Percentiles rank a stretch among this genome's conserved stretches.
Conservation (phyloP, 192 early-diverging fungal genomes). For the Umbelopsis sp. region DNA sequence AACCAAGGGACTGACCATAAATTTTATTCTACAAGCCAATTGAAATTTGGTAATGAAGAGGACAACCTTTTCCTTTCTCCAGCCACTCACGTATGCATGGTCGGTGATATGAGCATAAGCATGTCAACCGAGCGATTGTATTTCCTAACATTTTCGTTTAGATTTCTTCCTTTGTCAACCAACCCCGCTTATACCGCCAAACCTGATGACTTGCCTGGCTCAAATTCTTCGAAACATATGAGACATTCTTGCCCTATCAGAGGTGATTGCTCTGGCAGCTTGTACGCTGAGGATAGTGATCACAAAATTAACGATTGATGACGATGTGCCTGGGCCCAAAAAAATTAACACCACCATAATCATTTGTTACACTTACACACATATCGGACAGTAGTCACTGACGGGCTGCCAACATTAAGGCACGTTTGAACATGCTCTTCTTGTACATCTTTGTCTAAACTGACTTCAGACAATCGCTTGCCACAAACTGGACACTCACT, state of each 20-base stretch:
- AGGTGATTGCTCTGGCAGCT: slow-evolving; percentile 58
- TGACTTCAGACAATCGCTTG: slow-evolving; percentile 47
- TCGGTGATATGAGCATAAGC: slow-evolving; percentile 88
- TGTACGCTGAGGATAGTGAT: slow-evolving; percentile 48
- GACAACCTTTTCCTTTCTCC: slow-evolving; percentile 72
- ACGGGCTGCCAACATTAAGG: slow-evolving; percentile 45
- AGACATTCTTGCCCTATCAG: slow-evolving; percentile 82
- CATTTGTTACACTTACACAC: slow-evolving; percentile 52
- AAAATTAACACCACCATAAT: not conserved
- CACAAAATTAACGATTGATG: not conserved
- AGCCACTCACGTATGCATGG: slow-evolving; percentile 86
- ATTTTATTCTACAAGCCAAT: slow-evolving; percentile 1
- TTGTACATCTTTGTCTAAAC: slow-evolving; percentile 48
- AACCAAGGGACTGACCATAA: not conserved
- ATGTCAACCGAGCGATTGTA: slow-evolving; percentile 80
- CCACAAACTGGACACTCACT: slow-evolving; percentile 77
- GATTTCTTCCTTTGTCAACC: not conserved
- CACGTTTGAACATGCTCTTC: slow-evolving; percentile 69
- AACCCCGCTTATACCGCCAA: too few species aligned
- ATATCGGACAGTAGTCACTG: slow-evolving; percentile 62
- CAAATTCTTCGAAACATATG: slow-evolving; percentile 96
- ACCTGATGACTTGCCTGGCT: slow-evolving; percentile 48
- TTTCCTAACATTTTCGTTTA: slow-evolving; percentile 50
- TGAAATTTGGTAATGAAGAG: slow-evolving; percentile 71
- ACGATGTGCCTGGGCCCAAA: not conserved